Conservation (phyloP, 768 basidiomycete species). For the Trametes villosa region DNA sequence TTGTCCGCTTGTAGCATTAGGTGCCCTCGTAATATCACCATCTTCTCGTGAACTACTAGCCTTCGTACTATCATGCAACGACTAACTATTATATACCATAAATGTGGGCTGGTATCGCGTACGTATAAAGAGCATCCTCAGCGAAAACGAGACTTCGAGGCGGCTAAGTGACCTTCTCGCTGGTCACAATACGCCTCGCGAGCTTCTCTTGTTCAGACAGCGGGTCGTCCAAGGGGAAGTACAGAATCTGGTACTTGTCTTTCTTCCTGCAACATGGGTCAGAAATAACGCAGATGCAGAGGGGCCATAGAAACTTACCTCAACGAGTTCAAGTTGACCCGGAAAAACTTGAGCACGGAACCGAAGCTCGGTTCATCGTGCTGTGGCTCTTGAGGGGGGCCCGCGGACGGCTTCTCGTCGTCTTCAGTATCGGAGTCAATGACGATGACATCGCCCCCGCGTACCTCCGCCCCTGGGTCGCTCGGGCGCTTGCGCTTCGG, state of each 20-base stretch:
- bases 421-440: conserved; percentile 36
- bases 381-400: neutral
- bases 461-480: neutral
- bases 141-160: too few species aligned
- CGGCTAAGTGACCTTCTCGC: conserved; percentile 42
- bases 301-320: conserved; percentile 41
- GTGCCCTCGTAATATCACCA: too few species aligned
- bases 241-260: conserved; percentile 81
- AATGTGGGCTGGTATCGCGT: neutral
- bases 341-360: conserved; percentile 50
- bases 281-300: conserved; percentile 14
- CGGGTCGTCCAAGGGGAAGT: conserved; percentile 73
- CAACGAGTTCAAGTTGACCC: conserved; percentile 47
- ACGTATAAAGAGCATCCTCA: neutral
- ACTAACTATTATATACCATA: too few species aligned
- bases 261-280: neutral
- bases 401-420: neutral
- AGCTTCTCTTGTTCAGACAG: conserved; percentile 57
- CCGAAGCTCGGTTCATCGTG: conserved; percentile 34
- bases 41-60: too few species aligned
- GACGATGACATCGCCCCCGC: conserved; percentile 26
- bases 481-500: conserved; percentile 13
- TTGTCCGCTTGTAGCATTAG: too few species aligned
- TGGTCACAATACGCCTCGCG: conserved; percentile 55
- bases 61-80: too few species aligned